Conservation (phyloP, 352 stramenopile genomes). For the Globisporangium viniferum region DNA sequence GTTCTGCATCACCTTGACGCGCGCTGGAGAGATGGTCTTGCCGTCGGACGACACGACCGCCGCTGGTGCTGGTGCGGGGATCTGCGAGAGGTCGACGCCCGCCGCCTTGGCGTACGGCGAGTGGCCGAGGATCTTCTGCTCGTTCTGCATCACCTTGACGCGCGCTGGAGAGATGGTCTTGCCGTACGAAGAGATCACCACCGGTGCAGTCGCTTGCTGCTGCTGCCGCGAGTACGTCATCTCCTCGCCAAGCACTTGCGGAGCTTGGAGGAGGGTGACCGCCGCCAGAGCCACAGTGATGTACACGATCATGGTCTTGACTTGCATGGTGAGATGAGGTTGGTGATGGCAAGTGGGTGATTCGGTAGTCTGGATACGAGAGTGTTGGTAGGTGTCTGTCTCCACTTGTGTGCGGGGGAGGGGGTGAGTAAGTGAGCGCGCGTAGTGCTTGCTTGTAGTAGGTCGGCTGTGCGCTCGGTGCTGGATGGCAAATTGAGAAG, state of each 20-base stretch:
- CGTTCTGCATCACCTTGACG: constrained; percentile 10
- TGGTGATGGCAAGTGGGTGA: background rate
- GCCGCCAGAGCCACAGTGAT: background rate
- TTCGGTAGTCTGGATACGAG: background rate
- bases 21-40: too few species aligned
- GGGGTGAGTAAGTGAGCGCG: too few species aligned
- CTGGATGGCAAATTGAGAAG: background rate
- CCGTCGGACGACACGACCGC: too few species aligned
- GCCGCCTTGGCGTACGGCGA: constrained; percentile 7
- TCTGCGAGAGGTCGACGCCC: too few species aligned
- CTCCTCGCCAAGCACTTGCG: background rate
- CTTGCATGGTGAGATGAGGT: background rate
- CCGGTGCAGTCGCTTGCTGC: background rate
- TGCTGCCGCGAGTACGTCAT: constrained; percentile 5
- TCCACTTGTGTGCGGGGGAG: background rate
- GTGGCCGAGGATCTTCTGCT: constrained; percentile 5
- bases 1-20: too few species aligned
- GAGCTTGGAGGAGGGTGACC: background rate
- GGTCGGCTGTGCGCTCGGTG: background rate
- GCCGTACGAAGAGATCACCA: background rate
- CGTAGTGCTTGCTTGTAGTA: background rate
- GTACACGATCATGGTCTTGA: constrained; percentile 6
- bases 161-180: background rate
- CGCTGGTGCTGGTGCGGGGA: too few species aligned
- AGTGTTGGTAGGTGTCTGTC: background rate